phyloP scores from a whole-genome alignment of 1,139 yeast species.

The Pichia sp. region DNA sequence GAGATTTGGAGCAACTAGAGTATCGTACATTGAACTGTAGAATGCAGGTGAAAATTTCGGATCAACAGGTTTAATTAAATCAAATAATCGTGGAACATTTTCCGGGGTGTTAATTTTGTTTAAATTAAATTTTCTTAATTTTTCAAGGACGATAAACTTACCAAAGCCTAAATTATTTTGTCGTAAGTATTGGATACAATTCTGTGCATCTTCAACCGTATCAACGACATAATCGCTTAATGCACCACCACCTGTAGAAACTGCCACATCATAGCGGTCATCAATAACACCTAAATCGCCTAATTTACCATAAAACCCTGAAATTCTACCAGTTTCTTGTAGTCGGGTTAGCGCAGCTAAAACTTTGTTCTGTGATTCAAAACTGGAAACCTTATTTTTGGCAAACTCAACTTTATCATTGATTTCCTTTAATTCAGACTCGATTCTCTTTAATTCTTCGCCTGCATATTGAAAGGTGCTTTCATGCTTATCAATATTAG shows the following conservation, averaged over 20 bases:
- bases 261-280: slow-evolving; percentile 81
- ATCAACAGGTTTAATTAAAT: slow-evolving; percentile 65
- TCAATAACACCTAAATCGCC: slow-evolving; percentile 91
- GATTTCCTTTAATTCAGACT: slow-evolving; percentile 44
- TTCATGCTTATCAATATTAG: slow-evolving; percentile 2
- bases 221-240: slow-evolving; percentile 92
- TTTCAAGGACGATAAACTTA: slow-evolving; percentile 73
- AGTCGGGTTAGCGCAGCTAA: slow-evolving; percentile 62
- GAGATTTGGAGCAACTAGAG: slow-evolving; percentile 76
- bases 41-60: slow-evolving; percentile 78
- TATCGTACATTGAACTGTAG: slow-evolving; percentile 77
- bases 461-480: slow-evolving; percentile 6
- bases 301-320: slow-evolving; percentile 81
- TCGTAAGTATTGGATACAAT: slow-evolving; percentile 81
- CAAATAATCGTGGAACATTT: slow-evolving; percentile 75
- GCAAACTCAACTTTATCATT: slow-evolving; percentile 68
- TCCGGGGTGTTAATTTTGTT: slow-evolving; percentile 66
- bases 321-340: slow-evolving; percentile 74
- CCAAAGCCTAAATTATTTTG: slow-evolving; percentile 86
- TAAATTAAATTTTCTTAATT: slow-evolving; percentile 59
- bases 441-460: slow-evolving; percentile 47
- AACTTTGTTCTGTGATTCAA: slow-evolving; percentile 68
- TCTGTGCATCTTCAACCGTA: slow-evolving; percentile 87
- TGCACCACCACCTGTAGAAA: slow-evolving; percentile 91
- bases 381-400: slow-evolving; percentile 45